phyloP scores from a whole-genome alignment of 2,329 filamentous ascomycete genomes.

The Pseudocercospora cruenta region DNA sequence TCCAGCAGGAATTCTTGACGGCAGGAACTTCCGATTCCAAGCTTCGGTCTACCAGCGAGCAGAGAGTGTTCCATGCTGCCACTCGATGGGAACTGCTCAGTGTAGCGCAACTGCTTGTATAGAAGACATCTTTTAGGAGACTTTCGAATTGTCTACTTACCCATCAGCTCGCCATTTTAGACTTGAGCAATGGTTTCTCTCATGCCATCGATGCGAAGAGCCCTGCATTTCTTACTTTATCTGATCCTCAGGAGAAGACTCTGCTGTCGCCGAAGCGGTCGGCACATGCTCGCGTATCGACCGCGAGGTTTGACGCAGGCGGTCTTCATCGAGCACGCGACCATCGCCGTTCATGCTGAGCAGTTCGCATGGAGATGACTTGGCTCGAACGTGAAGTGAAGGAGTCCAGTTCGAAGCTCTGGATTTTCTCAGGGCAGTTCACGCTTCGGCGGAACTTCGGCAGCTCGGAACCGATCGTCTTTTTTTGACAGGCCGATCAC shows the following conservation, averaged over 20 bases:
- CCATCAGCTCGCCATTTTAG: slow-evolving; percentile 25
- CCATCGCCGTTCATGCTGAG: neutral
- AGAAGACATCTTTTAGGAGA: slow-evolving; percentile 28
- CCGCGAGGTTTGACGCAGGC: slow-evolving; percentile 23
- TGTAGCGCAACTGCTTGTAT: slow-evolving; percentile 21
- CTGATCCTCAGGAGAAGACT: slow-evolving; percentile 14
- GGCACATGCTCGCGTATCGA: slow-evolving; percentile 26
- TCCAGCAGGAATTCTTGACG: slow-evolving; percentile 38
- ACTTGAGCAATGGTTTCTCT: neutral
- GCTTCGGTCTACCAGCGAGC: slow-evolving; percentile 48
- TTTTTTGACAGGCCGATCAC: neutral
- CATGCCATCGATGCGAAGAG: neutral
- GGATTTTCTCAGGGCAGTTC: neutral
- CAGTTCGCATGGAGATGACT: neutral
- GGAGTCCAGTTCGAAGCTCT: neutral
- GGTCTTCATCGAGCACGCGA: slow-evolving; percentile 18
- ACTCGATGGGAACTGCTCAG: slow-evolving; percentile 46
- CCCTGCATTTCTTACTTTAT: slow-evolving; percentile 29
- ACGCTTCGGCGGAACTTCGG: neutral
- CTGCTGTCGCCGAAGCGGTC: neutral
- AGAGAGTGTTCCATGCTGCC: slow-evolving; percentile 52
- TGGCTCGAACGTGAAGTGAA: neutral
- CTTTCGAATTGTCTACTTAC: slow-evolving; percentile 30
- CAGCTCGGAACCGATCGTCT: neutral
- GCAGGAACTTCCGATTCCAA: slow-evolving; percentile 35